Conservation (phyloP, 1,139 yeast genomes). For the Geotrichum candidum region DNA sequence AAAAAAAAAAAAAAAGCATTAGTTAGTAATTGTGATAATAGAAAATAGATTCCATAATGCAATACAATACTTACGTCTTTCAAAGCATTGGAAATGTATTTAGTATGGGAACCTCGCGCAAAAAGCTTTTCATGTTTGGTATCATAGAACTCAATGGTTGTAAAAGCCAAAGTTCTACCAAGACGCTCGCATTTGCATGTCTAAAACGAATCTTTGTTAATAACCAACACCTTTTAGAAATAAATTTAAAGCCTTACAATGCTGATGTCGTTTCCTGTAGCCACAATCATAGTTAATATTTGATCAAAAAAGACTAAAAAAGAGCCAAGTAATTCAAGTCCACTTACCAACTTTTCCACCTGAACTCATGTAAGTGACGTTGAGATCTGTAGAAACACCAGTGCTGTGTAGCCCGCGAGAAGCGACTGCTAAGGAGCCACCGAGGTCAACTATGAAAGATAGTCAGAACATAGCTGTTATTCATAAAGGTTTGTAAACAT, state of each 20-base stretch:
- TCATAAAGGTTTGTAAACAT: background rate
- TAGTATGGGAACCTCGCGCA: conserved; percentile 43
- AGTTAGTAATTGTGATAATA: background rate
- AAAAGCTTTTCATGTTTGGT: conserved; percentile 29
- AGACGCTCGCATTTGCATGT: conserved; percentile 35
- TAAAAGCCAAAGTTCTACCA: conserved; percentile 41
- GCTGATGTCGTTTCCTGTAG: conserved; percentile 23
- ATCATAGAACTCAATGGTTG: conserved; percentile 35
- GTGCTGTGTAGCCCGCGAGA: conserved; percentile 40
- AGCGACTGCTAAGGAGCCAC: conserved; percentile 43
- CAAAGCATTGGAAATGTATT: conserved; percentile 37
- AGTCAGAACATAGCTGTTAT: background rate
- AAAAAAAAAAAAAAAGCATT: background rate
- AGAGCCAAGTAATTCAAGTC: conserved; percentile 2
- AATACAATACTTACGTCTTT: conserved; percentile 33
- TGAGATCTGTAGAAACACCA: conserved; percentile 41
- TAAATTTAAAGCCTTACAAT: conserved; percentile 19
- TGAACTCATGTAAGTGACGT: conserved; percentile 38
- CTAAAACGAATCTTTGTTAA: conserved; percentile 13
- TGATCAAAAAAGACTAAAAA: background rate
- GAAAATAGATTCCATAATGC: background rate
- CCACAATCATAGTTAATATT: background rate
- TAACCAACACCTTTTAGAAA: too few species aligned
- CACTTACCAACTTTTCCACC: conserved; percentile 38
- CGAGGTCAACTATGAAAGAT: conserved; percentile 36